Evolutionary conservation across 768 basidiomycete genomes (phyloP).

Genomic region (Mycena crocata): DNA sequence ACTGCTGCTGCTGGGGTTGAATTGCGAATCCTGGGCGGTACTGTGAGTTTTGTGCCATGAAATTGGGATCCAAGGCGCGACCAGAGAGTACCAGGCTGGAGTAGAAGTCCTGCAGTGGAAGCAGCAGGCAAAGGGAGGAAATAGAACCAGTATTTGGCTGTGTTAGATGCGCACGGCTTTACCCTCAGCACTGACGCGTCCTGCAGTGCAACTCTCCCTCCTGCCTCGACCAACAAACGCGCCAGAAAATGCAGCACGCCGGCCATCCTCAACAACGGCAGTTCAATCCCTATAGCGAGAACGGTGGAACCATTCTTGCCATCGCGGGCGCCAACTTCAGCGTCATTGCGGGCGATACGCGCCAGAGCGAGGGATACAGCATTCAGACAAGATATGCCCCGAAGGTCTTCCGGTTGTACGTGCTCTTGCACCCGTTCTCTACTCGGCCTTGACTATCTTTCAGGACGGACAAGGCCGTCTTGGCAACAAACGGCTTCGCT

Average conservation of each 20-base stretch:
- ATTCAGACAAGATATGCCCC: conserved; percentile 98
- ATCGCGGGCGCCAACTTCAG: conserved; percentile 94
- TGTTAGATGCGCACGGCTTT: background rate
- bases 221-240: background rate
- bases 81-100: background rate
- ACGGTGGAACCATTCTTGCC: conserved; percentile 96
- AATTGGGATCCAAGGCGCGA: background rate
- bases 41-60: conserved; percentile 25
- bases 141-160: background rate
- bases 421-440: conserved; percentile 12
- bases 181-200: conserved; percentile 14
- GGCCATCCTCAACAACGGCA: conserved; percentile 60
- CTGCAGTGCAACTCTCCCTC: background rate
- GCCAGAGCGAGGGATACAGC: conserved; percentile 96
- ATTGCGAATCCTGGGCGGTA: conserved; percentile 24
- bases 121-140: too few relatives aligned
- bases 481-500: conserved; percentile 97
- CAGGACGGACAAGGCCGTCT: conserved; percentile 92
- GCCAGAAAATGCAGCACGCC: conserved; percentile 1
- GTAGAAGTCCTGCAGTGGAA: background rate
- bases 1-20: conserved; percentile 23
- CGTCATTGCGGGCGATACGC: conserved; percentile 96
- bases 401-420: conserved; percentile 94
- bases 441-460: conserved; percentile 19
- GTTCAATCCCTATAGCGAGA: conserved; percentile 92